phyloP scores from a whole-genome alignment of 129 eudicot genomes.

The Apium graveolens region DNA sequence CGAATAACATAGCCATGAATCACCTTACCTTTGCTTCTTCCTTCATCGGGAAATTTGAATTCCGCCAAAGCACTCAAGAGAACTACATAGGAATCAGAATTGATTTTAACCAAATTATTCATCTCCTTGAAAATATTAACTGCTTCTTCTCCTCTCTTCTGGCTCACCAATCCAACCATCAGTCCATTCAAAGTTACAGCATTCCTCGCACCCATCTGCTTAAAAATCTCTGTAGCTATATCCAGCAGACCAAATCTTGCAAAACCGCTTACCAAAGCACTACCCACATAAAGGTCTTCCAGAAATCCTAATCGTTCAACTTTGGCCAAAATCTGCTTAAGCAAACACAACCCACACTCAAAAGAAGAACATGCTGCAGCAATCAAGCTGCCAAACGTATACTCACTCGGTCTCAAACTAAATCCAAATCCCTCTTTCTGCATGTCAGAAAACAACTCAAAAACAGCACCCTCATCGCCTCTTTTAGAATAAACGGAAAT shows the following conservation, averaged over 20 bases:
- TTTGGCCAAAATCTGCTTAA: slow-evolving; percentile 55
- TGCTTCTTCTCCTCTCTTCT: slow-evolving; percentile 72
- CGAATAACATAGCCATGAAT: slow-evolving; percentile 62
- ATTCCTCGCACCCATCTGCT: slow-evolving; percentile 56
- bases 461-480: slow-evolving; percentile 48
- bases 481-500: slow-evolving; percentile 71
- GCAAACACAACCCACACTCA: slow-evolving; percentile 31
- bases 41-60: slow-evolving; percentile 38
- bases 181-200: slow-evolving; percentile 74
- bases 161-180: slow-evolving; percentile 81
- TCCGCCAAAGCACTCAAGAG: slow-evolving; percentile 70
- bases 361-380: slow-evolving; percentile 38
- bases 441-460: slow-evolving; percentile 55
- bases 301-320: slow-evolving; percentile 52
- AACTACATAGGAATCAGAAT: slow-evolving; percentile 62
- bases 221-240: slow-evolving; percentile 52
- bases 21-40: slow-evolving; percentile 59
- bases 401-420: slow-evolving; percentile 52
- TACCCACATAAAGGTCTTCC: slow-evolving; percentile 74
- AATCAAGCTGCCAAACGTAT: slow-evolving; percentile 75
- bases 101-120: slow-evolving; percentile 40
- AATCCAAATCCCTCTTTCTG: slow-evolving; percentile 35
- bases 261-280: slow-evolving; percentile 77
- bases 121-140: slow-evolving; percentile 43
- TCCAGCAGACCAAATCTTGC: slow-evolving; percentile 42